These are phyloP conservation scores for Calonectria multiphialidica DNA, from an alignment of 2,329 filamentous ascomycete genomes.

Conservation along the genomic window DNA sequence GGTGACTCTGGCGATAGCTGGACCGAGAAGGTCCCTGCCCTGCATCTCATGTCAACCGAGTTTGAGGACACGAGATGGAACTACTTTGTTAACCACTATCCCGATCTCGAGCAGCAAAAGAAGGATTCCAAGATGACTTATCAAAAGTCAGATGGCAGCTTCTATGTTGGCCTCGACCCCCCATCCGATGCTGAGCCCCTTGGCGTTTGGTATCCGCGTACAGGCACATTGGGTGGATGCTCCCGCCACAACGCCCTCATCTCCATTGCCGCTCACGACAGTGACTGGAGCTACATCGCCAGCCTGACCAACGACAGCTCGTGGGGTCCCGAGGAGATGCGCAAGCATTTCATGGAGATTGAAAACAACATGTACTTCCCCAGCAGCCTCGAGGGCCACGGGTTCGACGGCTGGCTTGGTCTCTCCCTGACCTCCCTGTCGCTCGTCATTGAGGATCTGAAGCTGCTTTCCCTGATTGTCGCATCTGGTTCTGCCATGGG, in stretches of 20 bases:
- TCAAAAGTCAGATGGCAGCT: conserved; percentile 48
- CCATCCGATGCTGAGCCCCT: conserved; percentile 52
- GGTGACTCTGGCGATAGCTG: conserved; percentile 60
- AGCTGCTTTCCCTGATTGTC: conserved; percentile 43
- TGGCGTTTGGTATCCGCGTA: conserved; percentile 58
- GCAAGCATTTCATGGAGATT: conserved; percentile 54
- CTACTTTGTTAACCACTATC: conserved; percentile 73
- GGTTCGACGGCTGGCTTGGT: conserved; percentile 55
- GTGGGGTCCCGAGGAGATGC: conserved; percentile 57
- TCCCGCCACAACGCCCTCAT: conserved; percentile 52
- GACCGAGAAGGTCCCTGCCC: conserved; percentile 44
- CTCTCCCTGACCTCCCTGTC: conserved; percentile 33
- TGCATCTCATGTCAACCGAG: conserved; percentile 42
- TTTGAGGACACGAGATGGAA: conserved; percentile 60
- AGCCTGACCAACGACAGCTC: conserved; percentile 56
- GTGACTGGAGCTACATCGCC: conserved; percentile 56
- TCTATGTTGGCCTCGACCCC: conserved; percentile 49
- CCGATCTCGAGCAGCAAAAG: conserved; percentile 58
- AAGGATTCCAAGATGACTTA: conserved; percentile 63
- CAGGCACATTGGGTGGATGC: conserved; percentile 58
- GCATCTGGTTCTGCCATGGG: conserved; percentile 44
- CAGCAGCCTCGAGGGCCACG: conserved; percentile 53
- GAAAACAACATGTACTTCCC: conserved; percentile 58
- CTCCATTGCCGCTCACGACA: conserved; percentile 52
- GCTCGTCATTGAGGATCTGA: conserved; percentile 44